Conservation (phyloP, 106 monocot species). For the Apostasia ramifera region DNA sequence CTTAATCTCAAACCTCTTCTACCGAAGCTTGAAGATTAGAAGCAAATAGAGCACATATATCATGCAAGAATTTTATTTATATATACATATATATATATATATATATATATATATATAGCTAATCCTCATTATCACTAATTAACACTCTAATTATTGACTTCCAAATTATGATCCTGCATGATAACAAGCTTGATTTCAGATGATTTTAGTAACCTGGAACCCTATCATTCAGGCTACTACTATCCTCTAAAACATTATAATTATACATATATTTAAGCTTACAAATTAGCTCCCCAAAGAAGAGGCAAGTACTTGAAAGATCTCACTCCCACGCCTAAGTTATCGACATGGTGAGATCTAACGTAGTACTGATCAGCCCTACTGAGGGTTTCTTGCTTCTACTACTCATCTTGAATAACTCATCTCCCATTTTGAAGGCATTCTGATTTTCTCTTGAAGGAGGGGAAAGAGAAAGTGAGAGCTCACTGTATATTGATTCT, state of each 20-base stretch:
- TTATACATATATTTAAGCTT: slow-evolving; percentile 4
- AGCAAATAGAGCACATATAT: too few species aligned
- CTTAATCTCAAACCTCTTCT: too few species aligned
- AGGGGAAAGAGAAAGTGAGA: slow-evolving; percentile 69
- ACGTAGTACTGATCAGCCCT: slow-evolving; percentile 70
- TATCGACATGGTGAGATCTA: slow-evolving; percentile 99
- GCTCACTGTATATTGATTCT: slow-evolving; percentile 41
- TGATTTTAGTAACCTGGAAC: slow-evolving; percentile 12
- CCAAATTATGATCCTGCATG: too few species aligned
- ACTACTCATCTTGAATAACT: slow-evolving; percentile 17
- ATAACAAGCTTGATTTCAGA: not conserved
- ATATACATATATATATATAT: too few species aligned
- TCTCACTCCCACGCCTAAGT: slow-evolving; percentile 95
- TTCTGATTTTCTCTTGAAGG: slow-evolving; percentile 3
- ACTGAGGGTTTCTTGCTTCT: slow-evolving; percentile 30
- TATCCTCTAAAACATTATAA: slow-evolving; percentile 2
- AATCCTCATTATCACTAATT: too few species aligned
- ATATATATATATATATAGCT: too few species aligned
- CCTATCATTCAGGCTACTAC: slow-evolving; percentile 11
- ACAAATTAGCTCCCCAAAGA: not conserved
- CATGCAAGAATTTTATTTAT: too few species aligned
- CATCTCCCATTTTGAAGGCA: not conserved
- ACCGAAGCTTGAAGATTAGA: too few species aligned
- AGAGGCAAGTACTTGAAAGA: slow-evolving; percentile 96
- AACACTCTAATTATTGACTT: too few species aligned